Conservation (phyloP, 768 basidiomycete genomes). For the Hortiboletus campestris region DNA sequence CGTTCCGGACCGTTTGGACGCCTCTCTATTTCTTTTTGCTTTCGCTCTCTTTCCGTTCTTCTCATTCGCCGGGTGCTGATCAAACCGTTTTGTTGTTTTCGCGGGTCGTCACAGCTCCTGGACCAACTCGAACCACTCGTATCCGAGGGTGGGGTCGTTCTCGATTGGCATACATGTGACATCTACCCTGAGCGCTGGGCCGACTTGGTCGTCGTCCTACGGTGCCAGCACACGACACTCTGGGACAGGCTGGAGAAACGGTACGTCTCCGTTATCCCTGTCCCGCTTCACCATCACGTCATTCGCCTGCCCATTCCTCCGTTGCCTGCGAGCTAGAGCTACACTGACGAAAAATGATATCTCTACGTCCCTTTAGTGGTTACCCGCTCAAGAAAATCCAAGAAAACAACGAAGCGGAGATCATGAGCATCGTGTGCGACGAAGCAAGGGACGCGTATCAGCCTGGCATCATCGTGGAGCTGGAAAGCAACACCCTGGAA, state of each 20-base stretch:
- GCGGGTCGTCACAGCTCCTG: slow-evolving; percentile 53
- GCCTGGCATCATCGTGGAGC: slow-evolving; percentile 80
- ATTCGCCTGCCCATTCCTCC: not conserved
- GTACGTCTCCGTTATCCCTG: slow-evolving; percentile 38
- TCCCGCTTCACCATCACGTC: not conserved
- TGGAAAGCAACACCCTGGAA: slow-evolving; percentile 71
- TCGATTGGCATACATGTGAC: slow-evolving; percentile 96
- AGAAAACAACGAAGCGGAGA: slow-evolving; percentile 98
- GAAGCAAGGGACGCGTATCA: slow-evolving; percentile 89
- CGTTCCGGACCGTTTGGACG: slow-evolving; percentile 12
- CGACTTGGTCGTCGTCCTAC: slow-evolving; percentile 90
- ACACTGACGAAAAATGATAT: not conserved
- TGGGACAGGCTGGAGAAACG: slow-evolving; percentile 92
- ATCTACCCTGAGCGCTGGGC: slow-evolving; percentile 95
- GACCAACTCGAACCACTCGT: slow-evolving; percentile 82
- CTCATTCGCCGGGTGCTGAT: not conserved
- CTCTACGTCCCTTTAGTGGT: slow-evolving; percentile 45
- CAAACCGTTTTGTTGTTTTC: not conserved
- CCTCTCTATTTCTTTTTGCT: too few relatives aligned
- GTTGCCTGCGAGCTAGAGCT: too few relatives aligned
- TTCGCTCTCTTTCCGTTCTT: not conserved
- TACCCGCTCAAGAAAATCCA: slow-evolving; percentile 93
- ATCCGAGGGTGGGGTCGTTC: slow-evolving; percentile 71
- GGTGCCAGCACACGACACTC: slow-evolving; percentile 81
- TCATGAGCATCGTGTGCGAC: slow-evolving; percentile 88